phyloP scores from a whole-genome alignment of 495 filamentous ascomycete species.

The Xylaria acuta region DNA sequence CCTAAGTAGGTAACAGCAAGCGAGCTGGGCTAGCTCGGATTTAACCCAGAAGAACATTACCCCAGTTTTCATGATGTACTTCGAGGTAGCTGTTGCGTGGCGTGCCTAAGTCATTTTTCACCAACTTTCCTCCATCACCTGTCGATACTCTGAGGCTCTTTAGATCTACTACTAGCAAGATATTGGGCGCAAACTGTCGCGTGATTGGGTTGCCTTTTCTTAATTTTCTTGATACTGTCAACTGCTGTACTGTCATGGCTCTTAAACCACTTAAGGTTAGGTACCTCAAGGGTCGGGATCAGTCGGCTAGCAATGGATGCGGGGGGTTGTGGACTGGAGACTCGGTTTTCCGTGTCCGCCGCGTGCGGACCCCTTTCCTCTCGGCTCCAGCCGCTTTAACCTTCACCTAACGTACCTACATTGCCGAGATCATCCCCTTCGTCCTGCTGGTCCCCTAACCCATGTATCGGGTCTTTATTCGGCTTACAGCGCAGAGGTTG shows the following conservation, averaged over 20 bases:
- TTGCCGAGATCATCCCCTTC: slow-evolving; percentile 12
- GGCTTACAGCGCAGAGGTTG: background rate
- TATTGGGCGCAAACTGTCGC: background rate
- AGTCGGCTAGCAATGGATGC: background rate
- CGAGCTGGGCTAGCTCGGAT: background rate
- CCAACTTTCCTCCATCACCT: background rate
- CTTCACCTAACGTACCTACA: background rate
- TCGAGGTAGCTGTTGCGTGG: background rate
- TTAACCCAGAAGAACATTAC: background rate
- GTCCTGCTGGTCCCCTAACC: slow-evolving; percentile 17
- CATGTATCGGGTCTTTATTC: slow-evolving; percentile 12
- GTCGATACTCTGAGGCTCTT: background rate
- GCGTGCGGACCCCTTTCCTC: background rate
- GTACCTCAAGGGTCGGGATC: background rate
- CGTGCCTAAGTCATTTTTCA: background rate
- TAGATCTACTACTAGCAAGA: background rate
- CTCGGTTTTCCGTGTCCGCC: background rate
- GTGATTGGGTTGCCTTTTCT: background rate
- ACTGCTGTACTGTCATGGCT: background rate
- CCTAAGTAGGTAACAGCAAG: too few relatives aligned
- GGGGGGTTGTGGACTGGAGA: background rate
- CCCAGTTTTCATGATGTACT: background rate
- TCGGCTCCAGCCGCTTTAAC: slow-evolving; percentile 13
- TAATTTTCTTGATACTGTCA: background rate
- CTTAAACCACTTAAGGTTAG: background rate